Percentiles rank a stretch among this genome's conserved stretches.
phyloP scores from a whole-genome alignment of 2,329 filamentous ascomycete genomes.

The Hypoxylon rubiginosum region DNA sequence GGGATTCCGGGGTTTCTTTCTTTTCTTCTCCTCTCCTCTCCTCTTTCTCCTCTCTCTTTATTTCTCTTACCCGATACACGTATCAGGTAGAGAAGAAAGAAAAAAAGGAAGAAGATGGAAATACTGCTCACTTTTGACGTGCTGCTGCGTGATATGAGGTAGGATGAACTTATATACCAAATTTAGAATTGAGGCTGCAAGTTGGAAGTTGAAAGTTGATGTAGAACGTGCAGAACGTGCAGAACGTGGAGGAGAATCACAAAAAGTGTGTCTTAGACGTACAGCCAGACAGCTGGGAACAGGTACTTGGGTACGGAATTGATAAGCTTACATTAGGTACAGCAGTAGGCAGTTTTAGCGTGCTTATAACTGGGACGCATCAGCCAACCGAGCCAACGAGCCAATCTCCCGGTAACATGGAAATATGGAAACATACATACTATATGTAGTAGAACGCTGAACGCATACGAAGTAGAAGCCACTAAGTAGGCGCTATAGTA shows the following conservation, averaged over 20 bases:
- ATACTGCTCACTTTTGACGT: not conserved
- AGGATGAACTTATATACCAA: not conserved
- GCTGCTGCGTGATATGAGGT: not conserved
- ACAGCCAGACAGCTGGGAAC: no score
- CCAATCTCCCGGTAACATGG: not conserved
- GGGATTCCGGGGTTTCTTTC: no score
- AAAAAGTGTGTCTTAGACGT: no score
- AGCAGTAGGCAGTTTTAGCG: not conserved
- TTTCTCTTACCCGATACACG: slow-evolving; percentile 12
- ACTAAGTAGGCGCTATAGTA: not conserved
- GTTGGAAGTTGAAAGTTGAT: not conserved
- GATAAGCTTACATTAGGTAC: not conserved
- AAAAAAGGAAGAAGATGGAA: not conserved
- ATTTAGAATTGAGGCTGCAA: slow-evolving; percentile 1
- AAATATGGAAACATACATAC: not conserved
- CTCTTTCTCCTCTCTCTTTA: no score
- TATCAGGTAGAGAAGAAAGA: slow-evolving; percentile 4
- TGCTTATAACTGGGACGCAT: not conserved
- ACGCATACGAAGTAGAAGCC: no score
- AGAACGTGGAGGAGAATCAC: no score
- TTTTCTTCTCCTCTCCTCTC: no score
- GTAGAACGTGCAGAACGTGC: no score
- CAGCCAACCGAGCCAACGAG: slow-evolving; percentile 4
- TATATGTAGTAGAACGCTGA: no score
- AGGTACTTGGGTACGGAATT: not conserved